phyloP scores from a whole-genome alignment of 2,329 filamentous ascomycete genomes.

The Fusarium lateritium region DNA sequence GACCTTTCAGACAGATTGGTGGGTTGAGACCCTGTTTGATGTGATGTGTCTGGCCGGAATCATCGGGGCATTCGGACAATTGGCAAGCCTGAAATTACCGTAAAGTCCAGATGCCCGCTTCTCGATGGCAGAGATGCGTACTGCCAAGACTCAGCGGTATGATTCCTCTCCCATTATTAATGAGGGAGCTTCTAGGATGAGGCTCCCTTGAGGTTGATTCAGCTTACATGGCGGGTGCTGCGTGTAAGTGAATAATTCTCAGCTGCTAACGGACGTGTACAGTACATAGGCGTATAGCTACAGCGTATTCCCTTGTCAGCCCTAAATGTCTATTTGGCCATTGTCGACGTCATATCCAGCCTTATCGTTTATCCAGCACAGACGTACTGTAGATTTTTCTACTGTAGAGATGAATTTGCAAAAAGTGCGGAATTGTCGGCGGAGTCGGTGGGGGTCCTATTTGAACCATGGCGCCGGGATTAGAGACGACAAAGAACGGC shows the following conservation, averaged over 20 bases:
- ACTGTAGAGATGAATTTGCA: neutral
- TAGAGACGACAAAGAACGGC: conserved; percentile 7
- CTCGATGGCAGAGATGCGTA: conserved; percentile 2
- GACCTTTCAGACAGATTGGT: conserved; percentile 22
- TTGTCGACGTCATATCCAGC: conserved; percentile 22
- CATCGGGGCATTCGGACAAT: conserved; percentile 33
- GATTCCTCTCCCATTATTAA: neutral
- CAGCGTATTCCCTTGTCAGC: conserved; percentile 12
- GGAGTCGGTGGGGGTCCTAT: neutral
- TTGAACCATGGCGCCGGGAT: conserved; percentile 6
- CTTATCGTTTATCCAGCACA: conserved; percentile 21
- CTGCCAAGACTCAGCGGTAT: conserved; percentile 28
- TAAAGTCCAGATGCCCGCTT: neutral
- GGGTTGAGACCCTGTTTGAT: neutral
- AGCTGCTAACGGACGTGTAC: neutral
- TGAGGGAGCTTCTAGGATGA: neutral
- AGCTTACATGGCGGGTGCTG: neutral
- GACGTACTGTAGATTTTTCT: neutral
- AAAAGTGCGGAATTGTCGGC: conserved; percentile 25
- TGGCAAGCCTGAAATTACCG: neutral
- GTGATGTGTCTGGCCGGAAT: conserved; percentile 10
- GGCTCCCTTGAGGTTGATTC: neutral
- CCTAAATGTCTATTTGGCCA: conserved; percentile 8
- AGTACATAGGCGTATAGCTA: conserved; percentile 5
- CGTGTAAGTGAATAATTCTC: conserved; percentile 10